Evolutionary conservation across 352 stramenopile genomes (phyloP), one percentile per base, ranked within the genome.

Genomic region (Globisporangium nagaii): DNA sequence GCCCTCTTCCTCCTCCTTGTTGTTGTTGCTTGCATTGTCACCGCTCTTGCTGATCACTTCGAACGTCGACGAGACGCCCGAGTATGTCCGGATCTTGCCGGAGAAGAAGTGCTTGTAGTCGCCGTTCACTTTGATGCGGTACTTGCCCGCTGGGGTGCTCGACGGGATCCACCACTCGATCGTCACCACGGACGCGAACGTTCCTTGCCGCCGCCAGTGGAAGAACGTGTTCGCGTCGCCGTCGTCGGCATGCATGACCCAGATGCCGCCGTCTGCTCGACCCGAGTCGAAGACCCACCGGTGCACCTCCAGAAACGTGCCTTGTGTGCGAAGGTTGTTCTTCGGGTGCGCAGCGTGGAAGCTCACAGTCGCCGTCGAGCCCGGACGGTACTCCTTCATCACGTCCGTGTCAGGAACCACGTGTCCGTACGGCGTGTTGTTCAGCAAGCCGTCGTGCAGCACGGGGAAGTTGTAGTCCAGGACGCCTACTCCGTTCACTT

Each of bases 271-370:
- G 1, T 70, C 51, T 0, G 20, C 9, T 0, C 72, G 71, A 35
- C 48, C 63, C 4, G 17, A 46, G 56, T 89, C 76, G 2, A 41
- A 28, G n/a, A 83, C 51, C 78, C 78, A 90, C 10, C 74, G 70
- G 15, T 94, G 78, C 11, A 94, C 73, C 56, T 91, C 81, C 2
- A 92, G 47, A 52, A 93, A 94, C 37, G 82, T 90, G 9, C 75
- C 66, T 48, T 93, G 79, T 1, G 69, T 90, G 30, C 75, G 69
- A 40, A 94, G 55, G 30, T 88, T 83, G 66, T 94, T 94, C 58
- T 92, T 92, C 3, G 84, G 84, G 43, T 94, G 82, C 8, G 78
- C 82, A 17, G 72, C 82, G 40, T 90, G 73, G 62, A 94, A 94
- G 24, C 62, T 63, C 20, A 80, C 73, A 8, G 66, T 73, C 17